Base-by-base conservation (phyloP, 2,329 filamentous ascomycete species). In the Pseudocercospora fuligena region DNA sequence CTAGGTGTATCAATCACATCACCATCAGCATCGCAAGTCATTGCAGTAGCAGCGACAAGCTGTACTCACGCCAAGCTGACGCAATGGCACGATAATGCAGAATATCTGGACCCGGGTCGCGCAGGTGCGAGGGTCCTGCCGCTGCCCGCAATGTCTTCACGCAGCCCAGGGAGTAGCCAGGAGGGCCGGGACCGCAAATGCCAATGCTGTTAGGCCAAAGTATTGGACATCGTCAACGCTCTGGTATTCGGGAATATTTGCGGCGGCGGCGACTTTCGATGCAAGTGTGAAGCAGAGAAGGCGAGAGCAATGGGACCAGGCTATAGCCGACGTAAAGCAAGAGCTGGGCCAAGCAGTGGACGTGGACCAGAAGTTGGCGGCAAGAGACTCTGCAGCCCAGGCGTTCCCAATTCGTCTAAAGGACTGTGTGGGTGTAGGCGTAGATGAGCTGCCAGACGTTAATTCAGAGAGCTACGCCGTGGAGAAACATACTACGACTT, bases 231-330 rank as follows among this genome's bases (percentile, higher is more conserved):
- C 74, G 2, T 80, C 79, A 36, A 91, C 89, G 25, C 86, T 90
- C 46, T 86, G 85, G 76, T 92, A 92, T 74, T 89, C 89, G 27
- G 87, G 88, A 36, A 85, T 90, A 62, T 86, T 91, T 73, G 89
- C 88, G 5, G 86, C 87, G 1, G 89, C 89, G 1, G 85, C 89
- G 11, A 80, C 90, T 2, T 80, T 86, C 31, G 90, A 93, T 76
- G 86, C 86, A 5, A 81, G 82, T 29, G 76, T 80, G 31, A 92
- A 92, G 75, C 82, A 87, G 62, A 80, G 82, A 47, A 82, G 87
- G 68, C 83, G 86, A 56, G 82, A 82, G 68, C 84, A 89, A 69
- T 87, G 91, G 80, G 89, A 92, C 63, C 75, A 79, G 21, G 85
- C 86, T 65, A 85, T 92, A 70, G 84, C 85, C 29, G 82, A 86